These are phyloP conservation scores for thale cress (Arabidopsis thaliana) DNA, from an alignment of 345 rosid genomes.

Conservation along the genomic window TAIR10.1 NC_003071.7:8897501-8898000, in stretches of 20 bases:
- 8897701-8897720: background rate
- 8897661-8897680: background rate
- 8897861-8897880: constrained; percentile 67
- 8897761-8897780: background rate
- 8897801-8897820: constrained; percentile 1
- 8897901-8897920: constrained; percentile 79
- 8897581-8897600: too few species aligned
- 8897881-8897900: constrained; percentile 73
- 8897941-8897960: constrained; percentile 88
- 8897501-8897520: too few species aligned
- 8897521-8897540: too few species aligned
- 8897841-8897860: constrained; percentile 91
- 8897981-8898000: background rate
- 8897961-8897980: constrained; percentile 51
- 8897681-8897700: background rate
- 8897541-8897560: too few species aligned
- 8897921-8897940: constrained; percentile 55
- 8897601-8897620: too few species aligned
- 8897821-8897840: constrained; percentile 46
- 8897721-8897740: constrained; percentile 12
- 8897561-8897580: too few species aligned
- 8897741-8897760: background rate
- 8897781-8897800: constrained; percentile 16
- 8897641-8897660: too few species aligned
- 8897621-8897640: too few species aligned